Evolutionary conservation across 768 basidiomycete species (phyloP), one percentile per base, ranked within the genome.

Genomic region (Rhizopogon vinicolor): DNA sequence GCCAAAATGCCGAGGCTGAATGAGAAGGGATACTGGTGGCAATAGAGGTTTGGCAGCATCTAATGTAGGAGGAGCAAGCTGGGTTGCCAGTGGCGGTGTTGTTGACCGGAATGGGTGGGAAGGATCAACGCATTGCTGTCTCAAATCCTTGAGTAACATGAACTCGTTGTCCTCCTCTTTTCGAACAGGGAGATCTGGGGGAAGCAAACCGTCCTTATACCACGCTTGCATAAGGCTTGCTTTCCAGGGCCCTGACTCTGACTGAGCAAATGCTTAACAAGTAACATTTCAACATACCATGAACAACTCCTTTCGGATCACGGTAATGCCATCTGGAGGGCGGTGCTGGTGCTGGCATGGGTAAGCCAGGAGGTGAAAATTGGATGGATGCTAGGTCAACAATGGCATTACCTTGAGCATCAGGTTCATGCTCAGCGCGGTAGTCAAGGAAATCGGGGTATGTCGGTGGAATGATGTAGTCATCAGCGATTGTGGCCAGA

Each of bases 401-500:
- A 39, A 56, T 63, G 57, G 68, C 67, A 48, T 64, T 74, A 51
- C 75, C 75, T 31, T 74, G 71, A 22, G 68, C 72, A 53, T 83
- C 81, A 6, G 81, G 78, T 67, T 91, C 91, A 60, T 85, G 72
- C 58, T 79, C 72, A 16, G 74, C 75, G 41, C 87, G 80, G 65
- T 92, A 89, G 43, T 83, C 78, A 56, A 91, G 71, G 70, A 93
- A 91, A 41, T 84, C 78, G 12, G 85, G 81, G 70, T 96, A 96
- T 57, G 91, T 91, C 1, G 93, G 93, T 7, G 93, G 93, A 51
- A 96, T 96, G 55, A 92, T 82, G 69, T 91, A 96, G 41, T 93
- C 91, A 63, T 94, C 90, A 29, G 92, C 89, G 52, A 96, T 89
- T 0, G 88, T 82, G 28, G 89, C 88, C 52, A 94, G 76, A n/a